phyloP scores from a whole-genome alignment of 148 eudicot species.

The Chenopodium formosanum region DNA sequence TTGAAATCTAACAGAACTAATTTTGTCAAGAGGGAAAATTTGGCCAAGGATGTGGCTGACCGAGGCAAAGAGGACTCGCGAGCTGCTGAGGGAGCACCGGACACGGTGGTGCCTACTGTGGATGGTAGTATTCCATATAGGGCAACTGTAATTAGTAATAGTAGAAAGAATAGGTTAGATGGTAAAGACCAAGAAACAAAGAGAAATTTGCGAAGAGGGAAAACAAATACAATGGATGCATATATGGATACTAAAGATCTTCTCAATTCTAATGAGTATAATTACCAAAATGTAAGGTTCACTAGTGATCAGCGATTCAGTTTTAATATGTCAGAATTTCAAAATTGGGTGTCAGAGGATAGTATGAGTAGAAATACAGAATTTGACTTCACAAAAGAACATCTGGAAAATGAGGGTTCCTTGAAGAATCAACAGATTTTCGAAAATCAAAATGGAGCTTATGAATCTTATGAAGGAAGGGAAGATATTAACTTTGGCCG shows the following conservation, averaged over 20 bases:
- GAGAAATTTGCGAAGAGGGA: constrained; percentile 22
- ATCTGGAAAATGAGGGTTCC: constrained; percentile 28
- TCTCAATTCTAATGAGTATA: constrained; percentile 32
- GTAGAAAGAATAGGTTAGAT: constrained; percentile 20
- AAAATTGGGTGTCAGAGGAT: constrained; percentile 34
- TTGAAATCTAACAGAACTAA: constrained; percentile 41
- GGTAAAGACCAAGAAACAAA: constrained; percentile 26
- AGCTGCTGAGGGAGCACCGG: constrained; percentile 31
- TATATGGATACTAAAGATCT: constrained; percentile 23
- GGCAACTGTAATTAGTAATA: constrained; percentile 15
- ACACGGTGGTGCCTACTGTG: constrained; percentile 16
- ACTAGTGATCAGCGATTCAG: constrained; percentile 32
- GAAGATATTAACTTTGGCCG: constrained; percentile 29
- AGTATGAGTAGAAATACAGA: constrained; percentile 33
- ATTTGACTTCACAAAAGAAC: constrained; percentile 35
- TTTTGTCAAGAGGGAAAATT: constrained; percentile 36
- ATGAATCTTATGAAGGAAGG: constrained; percentile 23
- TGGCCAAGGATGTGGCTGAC: constrained; percentile 29
- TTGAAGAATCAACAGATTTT: constrained; percentile 31
- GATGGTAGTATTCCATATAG: constrained; percentile 16
- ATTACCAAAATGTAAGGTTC: constrained; percentile 25
- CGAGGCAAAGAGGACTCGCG: constrained; percentile 24
- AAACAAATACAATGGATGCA: constrained; percentile 30
- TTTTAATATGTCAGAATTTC: constrained; percentile 32
- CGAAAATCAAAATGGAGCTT: constrained; percentile 29